phyloP scores from a whole-genome alignment of 345 rosid species.

The Rhodomyrtus tomentosa region DNA sequence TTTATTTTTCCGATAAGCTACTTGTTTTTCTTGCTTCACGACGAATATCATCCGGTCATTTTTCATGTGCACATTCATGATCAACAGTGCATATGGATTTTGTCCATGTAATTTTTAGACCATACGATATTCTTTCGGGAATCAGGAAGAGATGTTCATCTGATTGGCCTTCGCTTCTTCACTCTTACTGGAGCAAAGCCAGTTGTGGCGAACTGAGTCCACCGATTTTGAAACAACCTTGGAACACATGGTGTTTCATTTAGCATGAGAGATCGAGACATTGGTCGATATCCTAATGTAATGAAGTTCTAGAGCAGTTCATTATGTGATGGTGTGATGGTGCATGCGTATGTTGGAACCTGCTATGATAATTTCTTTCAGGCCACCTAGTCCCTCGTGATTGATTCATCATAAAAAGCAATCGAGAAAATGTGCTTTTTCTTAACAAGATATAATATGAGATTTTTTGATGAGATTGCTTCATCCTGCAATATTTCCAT shows the following conservation, averaged over 20 bases:
- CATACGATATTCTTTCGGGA: background rate
- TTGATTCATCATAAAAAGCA: background rate
- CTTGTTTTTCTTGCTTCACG: too few relatives aligned
- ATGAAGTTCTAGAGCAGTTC: background rate
- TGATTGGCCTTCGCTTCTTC: background rate
- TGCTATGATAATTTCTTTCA: background rate
- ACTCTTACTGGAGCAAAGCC: background rate
- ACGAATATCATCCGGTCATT: too few relatives aligned
- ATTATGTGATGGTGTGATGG: background rate
- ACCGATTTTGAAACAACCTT: background rate
- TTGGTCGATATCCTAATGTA: background rate
- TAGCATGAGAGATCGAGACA: background rate
- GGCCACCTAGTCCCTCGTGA: background rate
- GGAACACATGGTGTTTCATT: rapidly evolving
- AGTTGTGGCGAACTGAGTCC: background rate
- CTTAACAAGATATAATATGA: background rate
- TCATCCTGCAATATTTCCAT: background rate
- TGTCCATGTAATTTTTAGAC: background rate
- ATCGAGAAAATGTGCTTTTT: too few relatives aligned
- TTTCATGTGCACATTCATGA: background rate
- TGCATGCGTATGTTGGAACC: background rate
- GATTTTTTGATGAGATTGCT: background rate
- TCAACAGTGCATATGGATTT: background rate
- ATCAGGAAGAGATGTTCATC: background rate
- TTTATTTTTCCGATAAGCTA: too few relatives aligned